Evolutionary conservation across 73 alveolate genomes (phyloP).

Genomic region (Breviolum minutum): DNA sequence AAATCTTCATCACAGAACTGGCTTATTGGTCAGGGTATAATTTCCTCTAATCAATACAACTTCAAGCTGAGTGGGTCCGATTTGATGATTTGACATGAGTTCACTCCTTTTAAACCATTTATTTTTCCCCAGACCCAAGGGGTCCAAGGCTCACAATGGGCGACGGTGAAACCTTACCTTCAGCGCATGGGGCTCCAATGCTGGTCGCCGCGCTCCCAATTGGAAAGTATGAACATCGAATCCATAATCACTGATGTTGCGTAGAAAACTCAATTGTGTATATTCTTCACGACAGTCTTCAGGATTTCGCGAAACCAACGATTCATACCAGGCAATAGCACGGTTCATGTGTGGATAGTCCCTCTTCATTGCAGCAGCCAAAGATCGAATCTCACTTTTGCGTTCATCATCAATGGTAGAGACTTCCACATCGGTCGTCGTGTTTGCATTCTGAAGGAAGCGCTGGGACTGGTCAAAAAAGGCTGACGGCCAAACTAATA

Average conservation of each 20-base stretch:
- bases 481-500: background rate
- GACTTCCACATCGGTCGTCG: background rate
- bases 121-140: background rate
- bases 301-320: background rate
- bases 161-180: conserved; percentile 18
- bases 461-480: background rate
- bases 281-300: background rate
- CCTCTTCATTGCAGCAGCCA: background rate
- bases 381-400: background rate
- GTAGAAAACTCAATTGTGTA: background rate
- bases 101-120: too few relatives aligned
- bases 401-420: background rate
- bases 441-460: background rate
- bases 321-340: background rate
- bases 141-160: background rate
- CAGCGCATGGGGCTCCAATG: background rate
- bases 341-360: conserved; percentile 4
- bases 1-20: background rate
- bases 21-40: background rate
- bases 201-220: background rate
- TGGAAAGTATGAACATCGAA: background rate
- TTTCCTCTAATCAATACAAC: too few relatives aligned
- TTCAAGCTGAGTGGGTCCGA: too few relatives aligned
- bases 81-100: too few relatives aligned
- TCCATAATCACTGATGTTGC: background rate